Base-by-base conservation (phyloP, 495 filamentous ascomycete genomes). In the Astrothelium subdiscretum region DNA sequence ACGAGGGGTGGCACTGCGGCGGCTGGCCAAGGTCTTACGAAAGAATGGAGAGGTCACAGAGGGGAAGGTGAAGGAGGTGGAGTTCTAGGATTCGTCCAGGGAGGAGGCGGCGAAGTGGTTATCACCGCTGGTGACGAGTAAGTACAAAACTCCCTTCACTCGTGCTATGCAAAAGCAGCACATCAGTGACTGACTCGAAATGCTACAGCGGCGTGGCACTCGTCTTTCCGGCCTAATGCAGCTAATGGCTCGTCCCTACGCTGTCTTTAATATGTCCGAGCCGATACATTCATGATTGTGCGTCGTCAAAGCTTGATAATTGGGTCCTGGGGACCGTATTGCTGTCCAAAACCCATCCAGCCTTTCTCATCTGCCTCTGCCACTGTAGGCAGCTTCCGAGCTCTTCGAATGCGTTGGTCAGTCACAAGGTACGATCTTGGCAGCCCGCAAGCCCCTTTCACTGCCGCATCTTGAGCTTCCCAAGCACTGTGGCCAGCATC, bases 1-100 rank as follows among this genome's bases (percentile, higher is more conserved):
- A 79, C 87, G 24, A 81, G 90, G 40, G 90, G 89, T 32, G 90
- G 89, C 10, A 91, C 87, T 2, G 80, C 83, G 4, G 79, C 77
- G 2, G 79, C 79, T 51, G 80, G 69, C 1, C 67, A 70, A 59
- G 67, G 68, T 10, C 35, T 68, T 31, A 43, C 62, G 32, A 62
- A 61, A 24, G 69, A 71, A 59, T 71, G 69, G 69, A 69, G 62
- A 43, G 69, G 69, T 1, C 69, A 71, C 60, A 60, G 69, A 54
- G 69, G 69, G 3, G 68, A 68, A 32, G 69, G 69, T 6, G 69
- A 71, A 38, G 69, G 69, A 22, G 69, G 69, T 0, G 68, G 68
- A 18, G 59, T 71, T 11, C 29, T 70, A 48, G 69, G 64, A 18
- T 71, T 71, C 31, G 69, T 70, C 52, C 69, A 71, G 32, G 69